Evolutionary conservation across 169 alveolate species (phyloP), one percentile per base, ranked within the genome.

Genomic region (Plasmodium sp.): DNA sequence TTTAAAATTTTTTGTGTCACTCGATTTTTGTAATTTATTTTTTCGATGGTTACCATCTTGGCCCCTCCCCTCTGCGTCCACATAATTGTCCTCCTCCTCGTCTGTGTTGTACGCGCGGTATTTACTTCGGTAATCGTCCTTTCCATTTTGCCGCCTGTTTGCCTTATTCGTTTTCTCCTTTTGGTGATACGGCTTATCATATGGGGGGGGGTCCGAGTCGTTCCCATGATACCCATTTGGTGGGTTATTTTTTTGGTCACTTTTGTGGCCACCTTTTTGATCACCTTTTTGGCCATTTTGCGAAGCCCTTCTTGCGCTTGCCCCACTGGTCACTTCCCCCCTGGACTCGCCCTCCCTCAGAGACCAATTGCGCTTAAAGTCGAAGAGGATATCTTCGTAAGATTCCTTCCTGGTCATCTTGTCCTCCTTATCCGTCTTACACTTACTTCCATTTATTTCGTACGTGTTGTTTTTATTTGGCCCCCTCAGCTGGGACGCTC

Each of bases 311-410:
- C 58, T 39, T 43, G 33, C 36, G 39, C 72, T n/a, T 73, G 41
- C 58, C 43, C 81, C 84, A 31, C 48, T 39, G 18, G 2, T 7
- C 5, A 16, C 48, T n/a, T 84, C 74, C 75, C 39, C 54, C 56
- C 62, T 72, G 22, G 48, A 7, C 18, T 72, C 51, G 36, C 31
- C 33, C 36, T 71, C 72, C 34, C 79, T 27, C 34, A 12, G 16
- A 54, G 27, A 62, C 43, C 73, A 10, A 84, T 71, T 18, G 5
- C 31, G 27, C 22, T 84, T 84, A 9, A 84, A 18, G 41, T 75
- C 84, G 62, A 74, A 84, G 41, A 74, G 16, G 41, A 84, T 73
- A 74, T 84, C 85, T 31, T 75, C 93, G 41, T 84, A 74, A 45
- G 84, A 74, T 22, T 84, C 93, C 9, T 84, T 84, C 58, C n/a